Evolutionary conservation across 2,329 filamentous ascomycete genomes (phyloP).

Genomic region (Fusarium verrucosum): DNA sequence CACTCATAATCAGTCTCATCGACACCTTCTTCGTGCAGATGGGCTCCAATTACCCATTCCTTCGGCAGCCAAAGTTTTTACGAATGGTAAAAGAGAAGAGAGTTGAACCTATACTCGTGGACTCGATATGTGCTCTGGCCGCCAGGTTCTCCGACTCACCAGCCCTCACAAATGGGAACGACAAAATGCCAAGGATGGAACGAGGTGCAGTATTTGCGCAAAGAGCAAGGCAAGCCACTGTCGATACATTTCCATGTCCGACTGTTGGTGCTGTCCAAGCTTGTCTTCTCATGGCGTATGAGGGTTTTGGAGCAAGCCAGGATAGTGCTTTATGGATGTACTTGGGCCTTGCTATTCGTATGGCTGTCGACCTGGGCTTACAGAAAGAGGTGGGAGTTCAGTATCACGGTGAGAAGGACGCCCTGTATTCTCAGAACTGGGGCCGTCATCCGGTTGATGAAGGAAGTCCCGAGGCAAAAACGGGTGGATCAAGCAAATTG

Average conservation of each 20-base stretch:
- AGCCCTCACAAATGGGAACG: constrained; percentile 57
- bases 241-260: constrained; percentile 84
- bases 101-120: constrained; percentile 84
- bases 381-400: constrained; percentile 82
- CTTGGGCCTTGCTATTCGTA: constrained; percentile 83
- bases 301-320: constrained; percentile 87
- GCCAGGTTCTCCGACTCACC: constrained; percentile 79
- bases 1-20: constrained; percentile 78
- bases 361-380: constrained; percentile 81
- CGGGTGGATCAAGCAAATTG: constrained; percentile 53
- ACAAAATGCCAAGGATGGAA: constrained; percentile 66
- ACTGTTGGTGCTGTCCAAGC: constrained; percentile 86
- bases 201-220: constrained; percentile 82
- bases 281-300: constrained; percentile 84
- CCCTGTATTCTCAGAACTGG: constrained; percentile 58
- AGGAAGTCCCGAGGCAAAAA: constrained; percentile 54
- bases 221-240: constrained; percentile 81
- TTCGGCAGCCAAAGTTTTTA: constrained; percentile 77
- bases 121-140: constrained; percentile 83
- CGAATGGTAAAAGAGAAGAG: constrained; percentile 81
- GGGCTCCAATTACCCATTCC: constrained; percentile 86
- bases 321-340: constrained; percentile 97
- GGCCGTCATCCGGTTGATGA: constrained; percentile 49
- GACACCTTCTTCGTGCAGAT: constrained; percentile 84
- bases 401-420: constrained; percentile 64